Percentiles rank a stretch among this genome's conserved stretches.
These are phyloP conservation scores for Euphorbia lathyris DNA, from an alignment of 345 rosid species.

Conservation along the genomic window DNA sequence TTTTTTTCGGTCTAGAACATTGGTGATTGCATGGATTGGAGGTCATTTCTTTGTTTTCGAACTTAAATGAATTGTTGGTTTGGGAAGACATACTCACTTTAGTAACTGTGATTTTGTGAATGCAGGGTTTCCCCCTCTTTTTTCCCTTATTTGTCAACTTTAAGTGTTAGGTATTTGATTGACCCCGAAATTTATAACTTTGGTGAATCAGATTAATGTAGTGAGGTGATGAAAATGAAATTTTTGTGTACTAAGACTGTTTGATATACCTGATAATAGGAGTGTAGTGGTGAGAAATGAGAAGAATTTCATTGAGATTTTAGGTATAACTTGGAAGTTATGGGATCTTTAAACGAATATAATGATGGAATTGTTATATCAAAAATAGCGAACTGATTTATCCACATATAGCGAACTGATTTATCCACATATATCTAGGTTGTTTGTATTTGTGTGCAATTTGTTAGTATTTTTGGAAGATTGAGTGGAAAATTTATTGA, in stretches of 20 bases:
- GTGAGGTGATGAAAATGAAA: neutral
- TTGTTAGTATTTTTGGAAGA: neutral
- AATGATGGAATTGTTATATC: neutral
- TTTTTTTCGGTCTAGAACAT: slow-evolving; percentile 11
- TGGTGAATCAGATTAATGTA: neutral
- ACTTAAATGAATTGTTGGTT: neutral
- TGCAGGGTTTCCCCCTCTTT: no score
- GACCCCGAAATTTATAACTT: neutral
- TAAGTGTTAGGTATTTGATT: neutral
- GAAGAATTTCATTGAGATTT: neutral
- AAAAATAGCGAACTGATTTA: neutral
- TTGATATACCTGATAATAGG: no score
- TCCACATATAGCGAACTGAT: no score
- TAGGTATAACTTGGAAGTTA: neutral
- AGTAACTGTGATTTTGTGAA: neutral
- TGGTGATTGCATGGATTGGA: neutral
- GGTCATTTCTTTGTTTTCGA: neutral
- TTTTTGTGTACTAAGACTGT: no score
- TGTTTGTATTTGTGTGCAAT: neutral
- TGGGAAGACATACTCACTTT: neutral
- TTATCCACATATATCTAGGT: no score
- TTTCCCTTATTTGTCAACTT: neutral
- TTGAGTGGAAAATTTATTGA: neutral
- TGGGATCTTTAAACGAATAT: neutral
- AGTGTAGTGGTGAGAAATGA: neutral